Evolutionary conservation across 305 asterid genomes (phyloP).

Genomic region (Fraxinus dipetala): DNA sequence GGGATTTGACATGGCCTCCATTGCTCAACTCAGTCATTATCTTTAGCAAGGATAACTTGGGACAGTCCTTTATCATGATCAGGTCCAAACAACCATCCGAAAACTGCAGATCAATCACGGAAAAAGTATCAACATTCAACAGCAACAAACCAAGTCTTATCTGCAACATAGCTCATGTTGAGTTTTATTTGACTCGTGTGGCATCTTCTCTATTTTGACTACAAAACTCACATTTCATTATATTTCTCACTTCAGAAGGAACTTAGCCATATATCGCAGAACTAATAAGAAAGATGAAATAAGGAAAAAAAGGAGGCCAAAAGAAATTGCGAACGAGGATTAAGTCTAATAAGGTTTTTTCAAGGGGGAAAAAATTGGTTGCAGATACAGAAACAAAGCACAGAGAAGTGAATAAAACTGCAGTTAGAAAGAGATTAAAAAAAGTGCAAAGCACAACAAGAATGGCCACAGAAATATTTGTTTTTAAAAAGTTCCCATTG

Average conservation of each 20-base stretch:
- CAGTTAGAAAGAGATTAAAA: neutral
- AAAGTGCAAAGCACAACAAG: neutral
- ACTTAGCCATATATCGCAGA: neutral
- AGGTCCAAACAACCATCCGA: constrained; percentile 94
- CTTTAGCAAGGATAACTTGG: constrained; percentile 57
- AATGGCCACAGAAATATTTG: neutral
- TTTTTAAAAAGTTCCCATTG: neutral
- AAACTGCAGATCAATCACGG: constrained; percentile 51
- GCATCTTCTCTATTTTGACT: neutral
- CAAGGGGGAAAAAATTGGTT: neutral
- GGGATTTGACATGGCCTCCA: constrained; percentile 80
- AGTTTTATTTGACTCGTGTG: neutral
- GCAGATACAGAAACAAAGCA: neutral
- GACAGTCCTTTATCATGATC: constrained; percentile 72
- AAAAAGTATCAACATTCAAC: neutral
- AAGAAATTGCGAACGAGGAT: neutral
- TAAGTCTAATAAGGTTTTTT: neutral
- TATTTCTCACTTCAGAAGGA: neutral
- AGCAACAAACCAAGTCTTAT: neutral
- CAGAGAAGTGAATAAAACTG: neutral
- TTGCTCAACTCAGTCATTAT: constrained; percentile 56
- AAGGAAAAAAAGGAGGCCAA: neutral
- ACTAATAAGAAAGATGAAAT: neutral
- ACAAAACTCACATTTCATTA: neutral
- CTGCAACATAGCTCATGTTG: neutral